Percentiles rank a stretch among this genome's conserved stretches.
Conservation (phyloP, 208 protist species). For the Leishmania martiniquensis region DNA sequence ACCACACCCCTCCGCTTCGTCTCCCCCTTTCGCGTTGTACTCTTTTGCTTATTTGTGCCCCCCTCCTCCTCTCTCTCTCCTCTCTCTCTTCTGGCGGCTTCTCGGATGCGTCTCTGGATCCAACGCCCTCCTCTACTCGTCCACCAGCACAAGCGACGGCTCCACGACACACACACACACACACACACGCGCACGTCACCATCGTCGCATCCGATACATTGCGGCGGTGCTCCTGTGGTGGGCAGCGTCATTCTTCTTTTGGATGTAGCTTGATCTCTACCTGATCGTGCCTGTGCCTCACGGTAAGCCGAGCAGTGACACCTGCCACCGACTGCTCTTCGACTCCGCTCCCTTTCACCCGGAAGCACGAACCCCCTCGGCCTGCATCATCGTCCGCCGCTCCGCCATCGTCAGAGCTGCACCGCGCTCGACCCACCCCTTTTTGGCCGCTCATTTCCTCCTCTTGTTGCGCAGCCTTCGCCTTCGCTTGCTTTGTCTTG, state of each 20-base stretch:
- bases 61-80: background rate
- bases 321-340: background rate
- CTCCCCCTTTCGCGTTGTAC: no score
- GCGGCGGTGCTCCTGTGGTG: background rate
- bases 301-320: background rate
- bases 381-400: background rate
- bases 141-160: background rate
- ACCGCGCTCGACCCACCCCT: background rate
- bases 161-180: background rate
- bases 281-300: background rate
- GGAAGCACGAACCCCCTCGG: background rate
- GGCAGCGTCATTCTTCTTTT: background rate
- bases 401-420: background rate
- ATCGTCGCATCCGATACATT: background rate
- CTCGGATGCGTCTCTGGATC: background rate
- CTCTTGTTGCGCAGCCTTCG: background rate
- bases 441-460: background rate
- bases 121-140: background rate
- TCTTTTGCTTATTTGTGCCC: background rate
- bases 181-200: background rate
- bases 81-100: background rate
- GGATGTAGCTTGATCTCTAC: slow-evolving; percentile 2
- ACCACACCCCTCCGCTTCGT: background rate
- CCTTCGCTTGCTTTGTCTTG: no score
- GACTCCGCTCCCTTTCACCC: background rate